Evolutionary conservation across 1,139 yeast species (phyloP).

Genomic region (Kluyveromyces marxianus): DNA sequence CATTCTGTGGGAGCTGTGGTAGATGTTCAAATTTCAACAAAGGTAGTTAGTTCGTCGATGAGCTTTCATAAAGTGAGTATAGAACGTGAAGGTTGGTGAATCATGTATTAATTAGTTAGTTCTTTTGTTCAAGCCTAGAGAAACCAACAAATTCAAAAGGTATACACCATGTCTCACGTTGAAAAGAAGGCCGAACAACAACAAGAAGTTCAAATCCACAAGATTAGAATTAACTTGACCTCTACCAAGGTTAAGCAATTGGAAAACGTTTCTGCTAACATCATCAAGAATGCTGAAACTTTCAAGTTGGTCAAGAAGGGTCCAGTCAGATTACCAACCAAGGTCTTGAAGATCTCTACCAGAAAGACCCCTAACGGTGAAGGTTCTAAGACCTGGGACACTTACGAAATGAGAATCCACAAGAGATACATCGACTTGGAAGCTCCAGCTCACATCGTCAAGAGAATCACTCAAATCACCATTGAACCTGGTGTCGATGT

Average conservation of each 20-base stretch:
- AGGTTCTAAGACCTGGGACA: conserved; percentile 99
- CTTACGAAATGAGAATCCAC: conserved; percentile 99
- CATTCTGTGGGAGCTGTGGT: too few relatives aligned
- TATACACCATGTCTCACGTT: conserved; percentile 62
- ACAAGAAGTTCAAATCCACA: conserved; percentile 81
- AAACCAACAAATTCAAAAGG: conserved; percentile 31
- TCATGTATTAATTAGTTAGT: not conserved
- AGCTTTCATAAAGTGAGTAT: too few relatives aligned
- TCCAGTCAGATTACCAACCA: conserved; percentile 99
- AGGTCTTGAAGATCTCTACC: conserved; percentile 96
- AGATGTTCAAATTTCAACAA: too few relatives aligned
- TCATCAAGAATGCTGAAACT: conserved; percentile 80
- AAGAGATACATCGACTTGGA: conserved; percentile 98
- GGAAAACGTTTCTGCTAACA: conserved; percentile 87
- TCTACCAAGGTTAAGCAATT: conserved; percentile 98
- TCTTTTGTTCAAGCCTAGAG: not conserved
- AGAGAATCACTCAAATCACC: conserved; percentile 92
- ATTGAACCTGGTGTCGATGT: conserved; percentile 72
- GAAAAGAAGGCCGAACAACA: conserved; percentile 77
- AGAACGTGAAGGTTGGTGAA: too few relatives aligned
- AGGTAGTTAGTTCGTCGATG: too few relatives aligned
- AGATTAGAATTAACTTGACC: conserved; percentile 98
- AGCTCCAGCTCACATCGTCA: conserved; percentile 92
- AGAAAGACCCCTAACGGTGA: conserved; percentile 99
- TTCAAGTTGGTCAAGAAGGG: conserved; percentile 87